These are phyloP conservation scores for Calonectria ilicicola DNA, from an alignment of 2,329 filamentous ascomycete genomes.

Conservation along the genomic window DNA sequence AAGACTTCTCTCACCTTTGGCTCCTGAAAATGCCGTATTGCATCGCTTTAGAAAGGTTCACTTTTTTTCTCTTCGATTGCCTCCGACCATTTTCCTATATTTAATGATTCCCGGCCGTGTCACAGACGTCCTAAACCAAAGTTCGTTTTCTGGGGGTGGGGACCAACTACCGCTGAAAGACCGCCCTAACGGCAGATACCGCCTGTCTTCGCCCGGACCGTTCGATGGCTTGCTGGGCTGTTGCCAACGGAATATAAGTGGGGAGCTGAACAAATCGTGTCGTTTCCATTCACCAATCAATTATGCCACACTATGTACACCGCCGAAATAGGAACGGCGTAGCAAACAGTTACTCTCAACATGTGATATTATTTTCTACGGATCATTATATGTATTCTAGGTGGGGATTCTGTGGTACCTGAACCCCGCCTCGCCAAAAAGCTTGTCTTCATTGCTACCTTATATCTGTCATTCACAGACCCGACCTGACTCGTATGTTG, in stretches of 20 bases:
- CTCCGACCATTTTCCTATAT: too few species aligned
- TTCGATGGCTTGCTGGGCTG: not conserved
- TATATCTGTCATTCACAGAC: not conserved
- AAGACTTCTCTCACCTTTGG: too few species aligned
- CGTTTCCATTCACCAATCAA: not conserved
- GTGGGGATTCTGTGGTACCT: not conserved
- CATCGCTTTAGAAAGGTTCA: too few species aligned
- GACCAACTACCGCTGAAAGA: not conserved
- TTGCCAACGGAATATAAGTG: not conserved
- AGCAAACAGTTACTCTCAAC: not conserved
- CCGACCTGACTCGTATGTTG: not conserved
- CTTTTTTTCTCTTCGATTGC: too few species aligned
- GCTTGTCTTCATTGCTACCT: not conserved
- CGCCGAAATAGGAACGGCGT: not conserved
- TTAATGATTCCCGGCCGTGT: too few species aligned
- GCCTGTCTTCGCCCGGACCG: not conserved
- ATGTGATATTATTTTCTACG: not conserved
- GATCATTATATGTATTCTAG: not conserved
- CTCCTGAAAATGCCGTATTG: too few species aligned
- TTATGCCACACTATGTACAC: not conserved
- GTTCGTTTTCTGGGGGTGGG: not conserved
- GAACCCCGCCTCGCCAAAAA: not conserved
- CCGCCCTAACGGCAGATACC: not conserved
- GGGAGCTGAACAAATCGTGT: not conserved
- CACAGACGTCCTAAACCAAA: too few species aligned